Base-by-base conservation (phyloP, 768 basidiomycete species). In the Tricholomella constricta region DNA sequence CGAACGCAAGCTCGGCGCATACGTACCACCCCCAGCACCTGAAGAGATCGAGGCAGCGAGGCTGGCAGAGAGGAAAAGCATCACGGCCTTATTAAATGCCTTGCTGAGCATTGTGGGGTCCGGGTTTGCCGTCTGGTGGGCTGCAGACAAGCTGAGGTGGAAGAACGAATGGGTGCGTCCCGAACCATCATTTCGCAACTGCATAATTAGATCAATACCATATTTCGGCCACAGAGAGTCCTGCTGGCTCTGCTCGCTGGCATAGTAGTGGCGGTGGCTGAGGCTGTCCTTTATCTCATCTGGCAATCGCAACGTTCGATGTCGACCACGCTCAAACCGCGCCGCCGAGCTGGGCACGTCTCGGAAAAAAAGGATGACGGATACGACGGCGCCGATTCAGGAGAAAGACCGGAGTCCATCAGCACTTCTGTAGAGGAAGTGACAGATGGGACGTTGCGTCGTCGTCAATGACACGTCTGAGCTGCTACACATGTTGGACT, bases 41-140 rank as follows among this genome's bases (percentile, higher is more conserved):
- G 78, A 81, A 56, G 72, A 79, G 51, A 63, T 80, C 12, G 76
- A 73, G 40, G 74, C 72, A 37, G 69, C 75, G 31, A 78, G 69
- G 47, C 67, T 70, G 22, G 76, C 76, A 37, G 89, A 92, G 52
- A 72, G 79, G 49, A 84, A 84, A 52, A 81, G 84, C 11, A 82
- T 93, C 19, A 84, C 86, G 2, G 79, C 84, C 5, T 67, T 93
- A 36, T 56, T 89, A 17, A 93, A 94, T 61, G 85, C 82, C 1
- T 65, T 91, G 9, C 70, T 92, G 45, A 91, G 88, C 61, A 73
- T 92, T 36, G 67, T 73, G 31, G 84, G 84, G 6, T 81, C 85
- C 0, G 89, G 85, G 3, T 74, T 81, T 44, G 88, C 86, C 4
- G 76, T 81, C 15, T 91, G 84, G 84, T 89, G 84, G 82, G 89